Conservation (phyloP, 2,329 filamentous ascomycete species). For the Alternaria alternata region DNA sequence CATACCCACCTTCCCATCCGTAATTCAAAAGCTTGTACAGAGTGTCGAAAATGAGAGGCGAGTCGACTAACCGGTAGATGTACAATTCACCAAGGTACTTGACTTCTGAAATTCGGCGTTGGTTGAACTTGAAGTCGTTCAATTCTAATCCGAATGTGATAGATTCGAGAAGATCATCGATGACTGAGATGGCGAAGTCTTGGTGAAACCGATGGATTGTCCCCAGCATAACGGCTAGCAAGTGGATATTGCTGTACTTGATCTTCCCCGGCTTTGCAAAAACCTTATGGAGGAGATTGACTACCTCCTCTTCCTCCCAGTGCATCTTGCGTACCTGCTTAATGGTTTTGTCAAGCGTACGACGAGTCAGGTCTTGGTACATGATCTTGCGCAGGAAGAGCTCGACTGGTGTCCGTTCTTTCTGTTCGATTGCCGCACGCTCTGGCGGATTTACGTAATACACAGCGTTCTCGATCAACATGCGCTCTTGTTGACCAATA, state of each 20-base stretch:
- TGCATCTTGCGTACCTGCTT: conserved; percentile 95
- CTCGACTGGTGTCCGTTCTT: conserved; percentile 92
- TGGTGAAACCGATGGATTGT: conserved; percentile 92
- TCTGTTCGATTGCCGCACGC: conserved; percentile 92
- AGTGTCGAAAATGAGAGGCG: conserved; percentile 92
- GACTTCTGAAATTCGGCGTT: conserved; percentile 91
- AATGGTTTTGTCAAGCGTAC: conserved; percentile 90
- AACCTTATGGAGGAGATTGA: conserved; percentile 82
- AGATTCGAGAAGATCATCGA: conserved; percentile 90
- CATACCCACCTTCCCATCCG: conserved; percentile 83
- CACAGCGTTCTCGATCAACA: conserved; percentile 97
- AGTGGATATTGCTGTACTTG: conserved; percentile 95
- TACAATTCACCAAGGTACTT: conserved; percentile 97
- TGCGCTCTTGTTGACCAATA: conserved; percentile 92
- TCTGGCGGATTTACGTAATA: conserved; percentile 98
- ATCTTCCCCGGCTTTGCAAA: conserved; percentile 97
- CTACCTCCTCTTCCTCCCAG: conserved; percentile 93
- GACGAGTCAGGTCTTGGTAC: conserved; percentile 92
- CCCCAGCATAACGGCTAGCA: conserved; percentile 87
- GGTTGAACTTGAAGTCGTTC: conserved; percentile 97
- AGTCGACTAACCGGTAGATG: conserved; percentile 96
- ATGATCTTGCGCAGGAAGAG: conserved; percentile 91
- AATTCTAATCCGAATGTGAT: conserved; percentile 88
- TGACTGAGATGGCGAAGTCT: conserved; percentile 86
- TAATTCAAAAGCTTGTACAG: conserved; percentile 95